Percentiles rank a stretch among this genome's conserved stretches.
These are phyloP conservation scores for Lepidium didymum DNA, from an alignment of 345 rosid species.

Conservation along the genomic window DNA sequence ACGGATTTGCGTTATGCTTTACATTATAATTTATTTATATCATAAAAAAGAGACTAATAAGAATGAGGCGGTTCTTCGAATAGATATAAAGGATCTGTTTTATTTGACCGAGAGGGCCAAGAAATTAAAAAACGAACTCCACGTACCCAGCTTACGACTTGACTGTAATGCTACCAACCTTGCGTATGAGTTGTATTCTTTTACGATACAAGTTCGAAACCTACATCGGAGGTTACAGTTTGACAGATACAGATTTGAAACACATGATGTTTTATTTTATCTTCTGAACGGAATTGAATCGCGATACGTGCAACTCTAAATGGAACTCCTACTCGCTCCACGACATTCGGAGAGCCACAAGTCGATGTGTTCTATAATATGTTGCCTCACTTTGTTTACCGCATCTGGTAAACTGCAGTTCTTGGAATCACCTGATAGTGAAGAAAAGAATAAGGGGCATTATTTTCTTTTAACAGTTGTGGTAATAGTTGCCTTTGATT, in stretches of 20 bases:
- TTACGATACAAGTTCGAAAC: neutral
- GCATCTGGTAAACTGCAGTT: conserved; percentile 85
- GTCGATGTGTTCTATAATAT: conserved; percentile 70
- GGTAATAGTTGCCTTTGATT: neutral
- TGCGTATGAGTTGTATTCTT: neutral
- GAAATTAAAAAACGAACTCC: no score
- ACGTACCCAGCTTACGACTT: neutral
- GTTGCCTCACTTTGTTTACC: conserved; percentile 74
- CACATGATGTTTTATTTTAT: conserved; percentile 3
- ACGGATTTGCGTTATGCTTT: neutral
- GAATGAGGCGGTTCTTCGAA: no score
- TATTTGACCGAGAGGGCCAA: no score
- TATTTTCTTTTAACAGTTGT: neutral
- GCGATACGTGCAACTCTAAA: neutral
- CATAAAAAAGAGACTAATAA: no score
- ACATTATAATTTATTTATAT: no score
- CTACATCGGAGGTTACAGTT: neutral
- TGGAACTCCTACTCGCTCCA: conserved; percentile 12
- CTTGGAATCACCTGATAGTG: conserved; percentile 53
- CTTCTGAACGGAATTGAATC: neutral
- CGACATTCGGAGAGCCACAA: conserved; percentile 88
- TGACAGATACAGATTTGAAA: conserved; percentile 12
- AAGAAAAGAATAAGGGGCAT: neutral
- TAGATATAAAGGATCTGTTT: no score
- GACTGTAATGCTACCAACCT: neutral